Evolutionary conservation across 352 stramenopile species (phyloP), one percentile per base, ranked within the genome.

Genomic region (Globisporangium splendens): DNA sequence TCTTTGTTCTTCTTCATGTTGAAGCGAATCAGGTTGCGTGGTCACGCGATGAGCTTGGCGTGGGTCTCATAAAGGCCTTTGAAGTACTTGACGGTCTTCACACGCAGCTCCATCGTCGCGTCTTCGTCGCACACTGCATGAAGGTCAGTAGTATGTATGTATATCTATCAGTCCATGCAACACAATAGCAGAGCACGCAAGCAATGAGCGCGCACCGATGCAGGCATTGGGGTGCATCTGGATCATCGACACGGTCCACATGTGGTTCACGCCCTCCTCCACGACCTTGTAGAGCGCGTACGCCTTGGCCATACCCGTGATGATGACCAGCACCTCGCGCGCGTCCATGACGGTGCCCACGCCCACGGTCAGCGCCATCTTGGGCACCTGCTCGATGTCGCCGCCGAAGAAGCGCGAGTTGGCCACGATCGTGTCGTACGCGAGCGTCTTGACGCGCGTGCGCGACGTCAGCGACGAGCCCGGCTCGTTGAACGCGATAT

Each of bases 401-500:
- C 85, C 78, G 59, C 67, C 69, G 59, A 96, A 96, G 70, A 96
- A 96, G 12, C 88, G 77, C 41, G 84, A 92, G 77, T 96, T 96
- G 14, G 87, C 88, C 10, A 96, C 69, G 46, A 96, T 86, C 5
- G 88, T 96, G 67, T 96, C 88, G 68, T 96, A 96, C 20, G 87
- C 88, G 63, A 96, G 69, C 24, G 88, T 96, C 67, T 96, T 96
- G 38, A 96, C 83, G 44, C 88, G 83, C 35, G 88, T 96, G 17
- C 79, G 77, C 15, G 85, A 96, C 39, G 64, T 61, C 42, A 96
- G 68, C 12, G 82, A 96, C 31, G 77, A 93, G 24, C 90, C 90
- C 0, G 88, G 88, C 65, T 97, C 88, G 61, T 97, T 97, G 80
- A 97, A 97, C 13, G 88, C 90, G 67, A 97, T 97, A 75, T 97